Base-by-base conservation (phyloP, 768 basidiomycete species). In the Leucosporidium yakuticum region DNA sequence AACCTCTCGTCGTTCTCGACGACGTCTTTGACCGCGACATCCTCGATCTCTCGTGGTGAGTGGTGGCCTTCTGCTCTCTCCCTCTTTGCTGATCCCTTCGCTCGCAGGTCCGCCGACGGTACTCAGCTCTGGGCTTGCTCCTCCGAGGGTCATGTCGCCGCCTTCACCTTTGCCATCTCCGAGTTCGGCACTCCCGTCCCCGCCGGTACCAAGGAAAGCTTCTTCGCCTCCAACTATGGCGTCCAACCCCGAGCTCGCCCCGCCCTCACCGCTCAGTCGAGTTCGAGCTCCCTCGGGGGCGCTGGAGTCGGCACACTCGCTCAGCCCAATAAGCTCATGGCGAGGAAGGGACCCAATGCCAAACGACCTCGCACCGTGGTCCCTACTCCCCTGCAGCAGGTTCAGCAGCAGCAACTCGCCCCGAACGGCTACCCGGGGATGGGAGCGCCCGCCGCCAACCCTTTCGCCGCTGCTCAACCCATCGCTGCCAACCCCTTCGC, bases 11-110 rank as follows among this genome's bases (percentile, higher is more conserved):
- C 57, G 95, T 98, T 3, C 87, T 93, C 0, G 88, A 90, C 75
- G 92, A 98, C 70, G 88, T 94, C 0, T 97, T 98, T 70, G 93
- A 94, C 63, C 81, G 94, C 67, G 90, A 94, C 73, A 90, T 97
- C 58, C 87, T 97, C 84, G 96, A 99, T 78, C 82, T 99, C 23
- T 90, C 87, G 76, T 99, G 96, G 96, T 94, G 74, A 74, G 87
- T 76, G 6, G 23, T 53, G 14, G 60, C 36, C 49, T 34, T 44
- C 25, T 29, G 19, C 23, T 21, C 27, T 36, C 31, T 23, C 31
- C 27, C 15, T 14, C 14, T 4, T 3, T 32, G 49, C 62, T 60
- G 48, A 25, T 7, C n/a, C 63, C 25, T 62, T 23, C 32, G 47
- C 31, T 60, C 51, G 25, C 71, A 96, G 93, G 93, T 93, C 93